These are phyloP conservation scores for Leccinum arenicola DNA, from an alignment of 768 basidiomycete species.

Conservation along the genomic window DNA sequence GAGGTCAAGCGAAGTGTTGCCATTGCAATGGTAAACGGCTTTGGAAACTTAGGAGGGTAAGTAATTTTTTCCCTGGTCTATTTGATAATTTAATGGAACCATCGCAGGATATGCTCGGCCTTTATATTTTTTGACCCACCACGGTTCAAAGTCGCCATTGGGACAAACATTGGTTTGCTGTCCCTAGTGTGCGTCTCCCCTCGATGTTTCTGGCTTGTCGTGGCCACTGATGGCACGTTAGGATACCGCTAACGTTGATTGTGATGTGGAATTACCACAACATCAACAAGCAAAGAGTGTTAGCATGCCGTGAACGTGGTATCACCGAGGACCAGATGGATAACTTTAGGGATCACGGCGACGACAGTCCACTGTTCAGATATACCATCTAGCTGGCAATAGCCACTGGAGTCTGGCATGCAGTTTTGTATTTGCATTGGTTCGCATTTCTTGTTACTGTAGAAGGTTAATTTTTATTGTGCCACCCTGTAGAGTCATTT, in stretches of 20 bases:
- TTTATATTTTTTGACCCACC: constrained; percentile 41
- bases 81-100: neutral
- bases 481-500: neutral
- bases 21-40: constrained; percentile 49
- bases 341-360: constrained; percentile 46
- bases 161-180: constrained; percentile 27
- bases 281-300: constrained; percentile 47
- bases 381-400: constrained; percentile 17
- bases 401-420: neutral
- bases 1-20: constrained; percentile 48
- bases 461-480: neutral
- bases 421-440: neutral
- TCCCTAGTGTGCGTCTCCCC: constrained; percentile 14
- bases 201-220: constrained; percentile 10
- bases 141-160: constrained; percentile 34
- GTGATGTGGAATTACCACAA: constrained; percentile 45
- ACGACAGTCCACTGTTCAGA: constrained; percentile 54
- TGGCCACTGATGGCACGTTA: constrained; percentile 30
- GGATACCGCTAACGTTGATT: constrained; percentile 37
- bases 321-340: constrained; percentile 38
- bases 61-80: constrained; percentile 16
- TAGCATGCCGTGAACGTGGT: constrained; percentile 38
- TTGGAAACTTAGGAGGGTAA: constrained; percentile 56
- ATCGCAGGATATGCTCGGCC: constrained; percentile 37
- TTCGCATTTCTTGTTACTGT: neutral